A percentile compares a stretch with the other conserved stretches of the same genome.
These are phyloP conservation scores for Bruguiera gymnorhiza DNA, from an alignment of 345 rosid species.

Conservation along the genomic window DNA sequence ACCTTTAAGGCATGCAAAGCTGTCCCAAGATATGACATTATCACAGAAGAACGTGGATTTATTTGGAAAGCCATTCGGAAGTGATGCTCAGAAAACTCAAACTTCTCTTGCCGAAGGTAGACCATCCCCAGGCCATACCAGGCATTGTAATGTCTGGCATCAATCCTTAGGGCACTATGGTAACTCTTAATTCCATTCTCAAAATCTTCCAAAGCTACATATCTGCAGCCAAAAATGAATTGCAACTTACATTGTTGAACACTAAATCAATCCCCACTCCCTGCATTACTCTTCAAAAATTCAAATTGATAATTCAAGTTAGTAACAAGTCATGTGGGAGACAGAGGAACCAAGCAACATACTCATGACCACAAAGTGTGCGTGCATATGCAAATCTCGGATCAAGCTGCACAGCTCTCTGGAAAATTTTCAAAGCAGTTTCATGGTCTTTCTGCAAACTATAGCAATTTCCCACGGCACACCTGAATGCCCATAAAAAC, in stretches of 20 bases:
- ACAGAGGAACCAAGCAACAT: conserved; percentile 25
- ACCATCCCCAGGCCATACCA: conserved; percentile 99
- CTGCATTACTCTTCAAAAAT: not conserved
- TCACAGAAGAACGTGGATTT: conserved; percentile 87
- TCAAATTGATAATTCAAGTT: too few relatives aligned
- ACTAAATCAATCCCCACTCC: not conserved
- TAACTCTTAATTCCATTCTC: conserved; percentile 93
- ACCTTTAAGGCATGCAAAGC: conserved; percentile 88
- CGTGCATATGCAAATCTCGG: conserved; percentile 92
- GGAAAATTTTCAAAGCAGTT: conserved; percentile 88
- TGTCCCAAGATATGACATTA: conserved; percentile 91
- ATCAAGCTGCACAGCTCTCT: conserved; percentile 82
- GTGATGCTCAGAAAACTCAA: conserved; percentile 94
- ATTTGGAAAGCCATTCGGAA: conserved; percentile 82
- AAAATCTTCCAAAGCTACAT: conserved; percentile 85
- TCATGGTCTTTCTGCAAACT: conserved; percentile 99
- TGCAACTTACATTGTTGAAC: not conserved
- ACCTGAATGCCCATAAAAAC: conserved; percentile 50
- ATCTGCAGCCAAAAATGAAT: conserved; percentile 40
- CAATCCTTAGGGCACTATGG: conserved; percentile 84
- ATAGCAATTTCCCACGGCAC: conserved; percentile 97
- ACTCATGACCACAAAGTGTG: conserved; percentile 98
- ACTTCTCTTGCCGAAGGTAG: conserved; percentile 90
- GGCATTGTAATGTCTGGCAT: conserved; percentile 88
- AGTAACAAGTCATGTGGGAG: not conserved